phyloP scores from a whole-genome alignment of 1,284 basidiomycete genomes.

The Microbotryum silenes-acaulis region DNA sequence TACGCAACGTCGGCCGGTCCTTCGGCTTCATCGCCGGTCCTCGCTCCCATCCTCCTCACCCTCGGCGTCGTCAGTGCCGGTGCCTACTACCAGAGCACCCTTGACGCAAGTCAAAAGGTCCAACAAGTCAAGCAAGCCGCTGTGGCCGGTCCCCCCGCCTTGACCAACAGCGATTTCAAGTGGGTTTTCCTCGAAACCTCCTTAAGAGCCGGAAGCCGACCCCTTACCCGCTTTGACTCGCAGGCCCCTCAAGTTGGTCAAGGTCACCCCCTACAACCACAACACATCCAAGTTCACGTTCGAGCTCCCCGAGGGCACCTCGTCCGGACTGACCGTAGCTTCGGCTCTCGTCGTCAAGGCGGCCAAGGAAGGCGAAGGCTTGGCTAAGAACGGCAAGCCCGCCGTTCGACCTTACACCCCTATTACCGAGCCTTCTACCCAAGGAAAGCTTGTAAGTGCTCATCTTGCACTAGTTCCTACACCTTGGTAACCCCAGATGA shows the following conservation, averaged over 20 bases:
- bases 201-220: no score
- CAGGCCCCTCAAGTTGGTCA: conserved; percentile 71
- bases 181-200: neutral
- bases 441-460: conserved; percentile 57
- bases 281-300: conserved; percentile 81
- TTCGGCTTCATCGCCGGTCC: neutral
- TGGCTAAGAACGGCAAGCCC: conserved; percentile 74
- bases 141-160: conserved; percentile 7
- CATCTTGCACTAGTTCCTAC: no score
- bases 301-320: conserved; percentile 70
- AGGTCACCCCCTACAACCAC: conserved; percentile 75
- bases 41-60: conserved; percentile 26
- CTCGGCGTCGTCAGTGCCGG: conserved; percentile 23
- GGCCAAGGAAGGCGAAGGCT: conserved; percentile 43
- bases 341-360: conserved; percentile 51
- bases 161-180: conserved; percentile 22
- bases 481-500: no score
- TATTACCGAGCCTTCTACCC: conserved; percentile 43
- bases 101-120: neutral
- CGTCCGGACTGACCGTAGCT: conserved; percentile 64
- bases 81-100: conserved; percentile 28
- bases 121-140: neutral
- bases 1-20: conserved; percentile 16
- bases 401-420: conserved; percentile 58
- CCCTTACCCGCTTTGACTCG: neutral